A percentile compares a stretch with the other conserved stretches of the same genome.
These are phyloP conservation scores for Carallia pectinifolia DNA, from an alignment of 345 rosid species.

Conservation along the genomic window DNA sequence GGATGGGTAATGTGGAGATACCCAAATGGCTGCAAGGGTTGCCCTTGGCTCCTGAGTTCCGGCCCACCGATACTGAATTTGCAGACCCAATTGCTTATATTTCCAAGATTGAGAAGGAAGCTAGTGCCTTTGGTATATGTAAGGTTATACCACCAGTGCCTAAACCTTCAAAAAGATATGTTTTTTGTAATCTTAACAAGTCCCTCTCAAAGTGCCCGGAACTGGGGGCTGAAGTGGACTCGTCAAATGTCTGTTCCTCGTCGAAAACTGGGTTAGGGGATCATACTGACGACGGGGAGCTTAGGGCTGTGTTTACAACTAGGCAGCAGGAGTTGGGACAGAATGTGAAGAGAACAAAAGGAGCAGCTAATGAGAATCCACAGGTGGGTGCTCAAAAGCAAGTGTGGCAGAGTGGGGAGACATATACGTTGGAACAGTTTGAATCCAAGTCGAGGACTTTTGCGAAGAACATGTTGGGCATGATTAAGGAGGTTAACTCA, in stretches of 20 bases:
- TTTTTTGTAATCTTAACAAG: slow-evolving; percentile 72
- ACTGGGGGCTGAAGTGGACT: slow-evolving; percentile 43
- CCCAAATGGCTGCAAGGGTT: slow-evolving; percentile 83
- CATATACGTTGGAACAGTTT: slow-evolving; percentile 92
- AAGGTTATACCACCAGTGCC: slow-evolving; percentile 96
- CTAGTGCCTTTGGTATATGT: slow-evolving; percentile 90
- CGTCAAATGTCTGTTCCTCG: slow-evolving; percentile 29
- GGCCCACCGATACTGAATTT: slow-evolving; percentile 97
- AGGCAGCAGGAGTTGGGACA: slow-evolving; percentile 97
- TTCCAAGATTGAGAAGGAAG: slow-evolving; percentile 94
- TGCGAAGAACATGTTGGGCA: slow-evolving; percentile 62
- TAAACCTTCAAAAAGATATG: slow-evolving; percentile 85
- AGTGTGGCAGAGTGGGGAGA: slow-evolving; percentile 98
- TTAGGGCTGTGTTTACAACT: slow-evolving; percentile 85
- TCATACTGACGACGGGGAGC: slow-evolving; percentile 40
- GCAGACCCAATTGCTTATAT: slow-evolving; percentile 98
- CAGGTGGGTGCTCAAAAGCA: slow-evolving; percentile 63
- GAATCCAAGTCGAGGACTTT: slow-evolving; percentile 81
- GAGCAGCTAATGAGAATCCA: slow-evolving; percentile 35
- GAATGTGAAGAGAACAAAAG: slow-evolving; percentile 53
- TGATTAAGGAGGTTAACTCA: slow-evolving; percentile 67
- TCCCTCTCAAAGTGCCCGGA: slow-evolving; percentile 78
- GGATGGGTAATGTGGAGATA: slow-evolving; percentile 84
- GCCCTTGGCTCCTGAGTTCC: slow-evolving; percentile 87
- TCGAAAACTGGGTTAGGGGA: slow-evolving; percentile 28